phyloP scores from a whole-genome alignment of 768 basidiomycete genomes.

The Mycena galopus region DNA sequence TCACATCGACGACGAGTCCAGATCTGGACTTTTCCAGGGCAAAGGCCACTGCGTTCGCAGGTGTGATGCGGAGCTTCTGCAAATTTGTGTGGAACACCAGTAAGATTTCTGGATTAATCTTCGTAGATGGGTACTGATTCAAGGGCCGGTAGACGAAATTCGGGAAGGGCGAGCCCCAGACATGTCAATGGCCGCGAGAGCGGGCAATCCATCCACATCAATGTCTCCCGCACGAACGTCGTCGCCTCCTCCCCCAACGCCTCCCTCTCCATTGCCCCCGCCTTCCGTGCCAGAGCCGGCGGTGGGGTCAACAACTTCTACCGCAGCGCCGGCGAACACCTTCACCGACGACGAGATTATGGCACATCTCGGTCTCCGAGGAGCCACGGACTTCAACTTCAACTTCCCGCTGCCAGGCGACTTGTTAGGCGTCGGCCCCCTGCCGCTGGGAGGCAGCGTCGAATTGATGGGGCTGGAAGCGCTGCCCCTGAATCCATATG shows the following conservation, averaged over 20 bases:
- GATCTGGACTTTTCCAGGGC: background rate
- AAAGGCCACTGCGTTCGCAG: background rate
- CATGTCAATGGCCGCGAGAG: background rate
- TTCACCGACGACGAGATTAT: background rate
- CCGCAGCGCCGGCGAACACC: background rate
- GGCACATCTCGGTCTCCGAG: background rate
- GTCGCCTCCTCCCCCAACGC: background rate
- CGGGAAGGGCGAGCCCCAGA: background rate
- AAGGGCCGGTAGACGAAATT: background rate
- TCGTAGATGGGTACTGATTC: background rate
- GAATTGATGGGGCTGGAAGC: background rate
- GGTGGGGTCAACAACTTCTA: too few relatives aligned
- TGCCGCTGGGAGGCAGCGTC: background rate
- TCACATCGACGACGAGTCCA: background rate
- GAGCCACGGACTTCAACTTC: background rate
- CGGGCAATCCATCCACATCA: background rate
- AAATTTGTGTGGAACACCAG: background rate
- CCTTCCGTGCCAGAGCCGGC: too few relatives aligned
- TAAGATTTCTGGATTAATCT: background rate
- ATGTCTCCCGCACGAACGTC: background rate
- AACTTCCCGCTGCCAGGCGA: background rate
- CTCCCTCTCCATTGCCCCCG: background rate
- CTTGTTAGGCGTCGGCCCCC: too few relatives aligned
- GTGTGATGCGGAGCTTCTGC: background rate
- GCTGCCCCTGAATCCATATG: background rate